Conservation (phyloP, 306 rosid species). For the Aeschynomene evenia region DNA sequence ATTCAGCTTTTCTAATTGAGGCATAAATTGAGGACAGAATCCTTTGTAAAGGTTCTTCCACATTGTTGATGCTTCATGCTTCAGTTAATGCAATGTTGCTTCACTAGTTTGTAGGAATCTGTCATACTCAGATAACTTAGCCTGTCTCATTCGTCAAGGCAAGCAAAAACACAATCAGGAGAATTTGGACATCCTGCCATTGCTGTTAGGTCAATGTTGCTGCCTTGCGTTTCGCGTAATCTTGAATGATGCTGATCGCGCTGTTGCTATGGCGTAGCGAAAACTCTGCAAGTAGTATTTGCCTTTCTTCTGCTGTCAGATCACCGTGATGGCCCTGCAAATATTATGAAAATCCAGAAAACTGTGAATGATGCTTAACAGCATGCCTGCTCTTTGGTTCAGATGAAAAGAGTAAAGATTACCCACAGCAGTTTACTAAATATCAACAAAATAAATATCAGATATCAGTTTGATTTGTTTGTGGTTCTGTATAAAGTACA, state of each 20-base stretch:
- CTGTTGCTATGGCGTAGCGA: constrained; percentile 73
- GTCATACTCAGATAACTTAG: not conserved
- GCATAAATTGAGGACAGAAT: constrained; percentile 7
- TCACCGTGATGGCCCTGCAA: constrained; percentile 84
- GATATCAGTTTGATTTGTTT: not conserved
- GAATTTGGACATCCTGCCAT: constrained; percentile 1
- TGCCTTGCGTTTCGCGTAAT: constrained; percentile 64
- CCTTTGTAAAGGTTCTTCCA: not conserved
- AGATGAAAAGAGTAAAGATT: not conserved
- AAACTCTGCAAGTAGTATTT: constrained; percentile 84
- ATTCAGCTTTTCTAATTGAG: not conserved
- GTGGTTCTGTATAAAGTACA: constrained; percentile 13
- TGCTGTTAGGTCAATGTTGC: constrained; percentile 30
- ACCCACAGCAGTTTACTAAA: not conserved
- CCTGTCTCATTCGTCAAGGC: constrained; percentile 6
- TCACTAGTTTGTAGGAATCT: constrained; percentile 7
- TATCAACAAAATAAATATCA: not conserved
- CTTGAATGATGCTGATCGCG: constrained; percentile 59
- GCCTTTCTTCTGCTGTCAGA: constrained; percentile 63
- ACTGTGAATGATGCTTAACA: not conserved
- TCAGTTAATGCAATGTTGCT: not conserved
- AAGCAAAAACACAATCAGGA: not conserved
- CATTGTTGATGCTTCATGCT: not conserved
- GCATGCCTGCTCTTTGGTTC: not conserved
- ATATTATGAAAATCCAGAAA: constrained; percentile 3